Percentiles rank a stretch among this genome's conserved stretches.
Evolutionary conservation across 116 monocot genomes (phyloP).

Genomic region (Cymodocea nodosa): DNA sequence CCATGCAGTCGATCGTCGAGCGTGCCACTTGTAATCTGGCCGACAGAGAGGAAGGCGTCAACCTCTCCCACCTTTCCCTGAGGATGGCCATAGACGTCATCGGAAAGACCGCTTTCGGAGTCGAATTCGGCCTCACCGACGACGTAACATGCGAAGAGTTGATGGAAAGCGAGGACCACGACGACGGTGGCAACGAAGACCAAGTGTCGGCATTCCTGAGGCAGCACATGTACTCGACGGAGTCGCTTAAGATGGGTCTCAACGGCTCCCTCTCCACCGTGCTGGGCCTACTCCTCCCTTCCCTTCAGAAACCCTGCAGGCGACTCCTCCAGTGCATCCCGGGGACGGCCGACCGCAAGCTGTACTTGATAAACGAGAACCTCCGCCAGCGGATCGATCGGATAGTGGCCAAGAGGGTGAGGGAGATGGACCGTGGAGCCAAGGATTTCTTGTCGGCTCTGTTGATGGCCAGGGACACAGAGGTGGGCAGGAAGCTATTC

Average conservation of each 20-base stretch:
- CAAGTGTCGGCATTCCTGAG: conserved; percentile 41
- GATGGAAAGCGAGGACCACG: background rate
- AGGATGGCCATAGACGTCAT: conserved; percentile 68
- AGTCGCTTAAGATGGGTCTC: conserved; percentile 75
- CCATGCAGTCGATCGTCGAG: conserved; percentile 49
- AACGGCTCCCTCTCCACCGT: conserved; percentile 66
- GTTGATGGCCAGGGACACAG: conserved; percentile 25
- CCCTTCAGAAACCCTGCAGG: conserved; percentile 48
- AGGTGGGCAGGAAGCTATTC: conserved; percentile 25
- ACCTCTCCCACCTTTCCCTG: conserved; percentile 52
- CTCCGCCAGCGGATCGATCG: conserved; percentile 33
- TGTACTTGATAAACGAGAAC: conserved; percentile 30
- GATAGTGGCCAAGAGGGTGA: conserved; percentile 32
- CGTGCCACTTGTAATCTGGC: conserved; percentile 20
- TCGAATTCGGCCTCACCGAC: conserved; percentile 43
- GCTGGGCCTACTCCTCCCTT: conserved; percentile 42
- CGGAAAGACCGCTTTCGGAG: conserved; percentile 62
- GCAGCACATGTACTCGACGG: conserved; percentile 52
- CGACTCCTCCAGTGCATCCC: conserved; percentile 38
- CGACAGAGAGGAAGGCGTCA: conserved; percentile 28
- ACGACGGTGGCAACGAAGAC: conserved; percentile 13
- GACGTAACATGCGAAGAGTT: background rate
- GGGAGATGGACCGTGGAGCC: conserved; percentile 10
- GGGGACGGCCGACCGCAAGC: conserved; percentile 42
- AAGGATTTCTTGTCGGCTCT: conserved; percentile 59